A percentile compares a stretch with the other conserved stretches of the same genome.
Evolutionary conservation across 1,284 basidiomycete genomes (phyloP).

Genomic region (Psilocybe mexicana): DNA sequence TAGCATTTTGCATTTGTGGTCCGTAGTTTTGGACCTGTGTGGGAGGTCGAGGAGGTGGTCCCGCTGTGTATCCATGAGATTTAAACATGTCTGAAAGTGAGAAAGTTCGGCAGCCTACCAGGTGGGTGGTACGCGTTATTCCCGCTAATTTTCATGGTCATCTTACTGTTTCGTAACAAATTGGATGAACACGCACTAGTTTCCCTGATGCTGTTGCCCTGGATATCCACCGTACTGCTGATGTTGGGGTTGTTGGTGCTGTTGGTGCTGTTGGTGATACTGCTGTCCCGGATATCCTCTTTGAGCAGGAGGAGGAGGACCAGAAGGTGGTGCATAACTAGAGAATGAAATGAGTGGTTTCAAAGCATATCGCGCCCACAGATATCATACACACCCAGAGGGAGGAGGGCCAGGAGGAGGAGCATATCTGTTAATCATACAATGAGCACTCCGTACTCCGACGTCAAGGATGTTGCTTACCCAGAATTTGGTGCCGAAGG

Average conservation of each 20-base stretch:
- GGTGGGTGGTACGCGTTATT: slow-evolving; percentile 19
- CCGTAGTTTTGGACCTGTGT: slow-evolving; percentile 68
- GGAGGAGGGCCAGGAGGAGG: slow-evolving; percentile 13
- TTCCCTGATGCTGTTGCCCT: slow-evolving; percentile 8
- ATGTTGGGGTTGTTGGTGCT: slow-evolving; percentile 40
- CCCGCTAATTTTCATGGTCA: slow-evolving; percentile 12
- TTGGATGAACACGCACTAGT: too few species aligned
- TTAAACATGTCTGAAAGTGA: not conserved
- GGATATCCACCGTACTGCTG: slow-evolving; percentile 19
- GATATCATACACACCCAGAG: not conserved
- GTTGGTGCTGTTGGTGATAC: slow-evolving; percentile 35
- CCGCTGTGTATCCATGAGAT: slow-evolving; percentile 31
- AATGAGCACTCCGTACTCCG: too few species aligned
- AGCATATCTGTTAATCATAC: not conserved
- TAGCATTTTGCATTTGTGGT: slow-evolving; percentile 53
- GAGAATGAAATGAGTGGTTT: not conserved
- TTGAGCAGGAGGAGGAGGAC: slow-evolving; percentile 31
- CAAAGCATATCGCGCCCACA: not conserved
- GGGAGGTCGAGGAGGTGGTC: slow-evolving; percentile 59
- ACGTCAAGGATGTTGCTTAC: not conserved
- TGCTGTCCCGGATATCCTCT: slow-evolving; percentile 40
- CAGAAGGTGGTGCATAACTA: slow-evolving; percentile 29
- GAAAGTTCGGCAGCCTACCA: slow-evolving; percentile 13
- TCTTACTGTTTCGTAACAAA: not conserved
- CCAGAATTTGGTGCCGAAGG: slow-evolving; percentile 31